Evolutionary conservation across 345 rosid species (phyloP), one percentile per base, ranked within the genome.

Genomic region (Aquilaria sinensis): DNA sequence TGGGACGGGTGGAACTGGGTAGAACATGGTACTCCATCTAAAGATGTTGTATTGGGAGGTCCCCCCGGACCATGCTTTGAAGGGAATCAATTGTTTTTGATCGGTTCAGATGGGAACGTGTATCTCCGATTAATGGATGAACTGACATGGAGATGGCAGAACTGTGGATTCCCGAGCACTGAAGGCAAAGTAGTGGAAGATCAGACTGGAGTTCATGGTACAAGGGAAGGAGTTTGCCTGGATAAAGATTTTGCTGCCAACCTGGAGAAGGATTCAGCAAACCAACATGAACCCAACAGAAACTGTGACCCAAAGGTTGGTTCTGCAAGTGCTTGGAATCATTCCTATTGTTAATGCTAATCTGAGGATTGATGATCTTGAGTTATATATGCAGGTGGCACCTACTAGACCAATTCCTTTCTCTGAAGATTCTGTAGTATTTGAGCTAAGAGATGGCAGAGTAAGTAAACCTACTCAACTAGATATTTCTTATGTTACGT

Each of bases 1-100:
- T 75, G 68, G 59, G 87, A 82, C 30, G 87, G 89, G 47, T 82
- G 93, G 89, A 82, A 67, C 61, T 86, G 89, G 89, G 72, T 80
- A 54, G 89, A 84, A 64, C 89, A 86, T 6, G 89, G 89, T 48
- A 80, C 81, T 12, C 89, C 89, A 6, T 65, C 65, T 41, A 80
- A 60, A 70, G 83, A 78, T 31, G 87, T 86, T 34, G 58, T 72
- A 57, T 61, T 86, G 66, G 73, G 77, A 48, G 70, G 83, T 56
- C 67, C 89, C n/a, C 87, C 87, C 0, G 78, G 93, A 43, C 89
- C 89, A 4, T 84, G 83, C 71, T 82, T 82, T 45, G 72, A 78
- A 60, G 81, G 77, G 14, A 75, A 75, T 37, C 80, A 77, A 57
- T 67, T 86, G 55, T 69, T 86, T 48, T 56, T 84, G 75, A 67